Percentiles rank a stretch among this genome's conserved stretches.
These are phyloP conservation scores for Balansia obtecta DNA, from an alignment of 2,329 filamentous ascomycete genomes.

Conservation along the genomic window DNA sequence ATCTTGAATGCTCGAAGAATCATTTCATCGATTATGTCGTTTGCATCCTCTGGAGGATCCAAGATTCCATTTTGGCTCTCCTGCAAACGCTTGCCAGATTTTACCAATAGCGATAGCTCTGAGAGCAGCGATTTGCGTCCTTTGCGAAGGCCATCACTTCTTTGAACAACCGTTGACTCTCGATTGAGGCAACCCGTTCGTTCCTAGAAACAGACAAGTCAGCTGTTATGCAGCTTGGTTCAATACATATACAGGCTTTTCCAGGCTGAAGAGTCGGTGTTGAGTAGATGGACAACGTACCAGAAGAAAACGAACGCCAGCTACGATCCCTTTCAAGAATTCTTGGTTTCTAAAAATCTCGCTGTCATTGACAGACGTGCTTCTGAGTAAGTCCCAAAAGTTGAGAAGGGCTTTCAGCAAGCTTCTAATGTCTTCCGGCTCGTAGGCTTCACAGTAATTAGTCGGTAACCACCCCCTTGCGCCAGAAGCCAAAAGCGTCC, in stretches of 20 bases:
- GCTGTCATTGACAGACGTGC: constrained; percentile 61
- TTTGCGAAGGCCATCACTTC: constrained; percentile 62
- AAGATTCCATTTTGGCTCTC: constrained; percentile 47
- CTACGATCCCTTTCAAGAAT: constrained; percentile 87
- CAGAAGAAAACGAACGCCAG: constrained; percentile 79
- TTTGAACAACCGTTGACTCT: constrained; percentile 63
- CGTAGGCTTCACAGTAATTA: constrained; percentile 94
- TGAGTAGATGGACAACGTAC: constrained; percentile 40
- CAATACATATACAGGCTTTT: neutral
- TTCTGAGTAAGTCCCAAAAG: constrained; percentile 83
- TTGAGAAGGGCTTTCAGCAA: constrained; percentile 77
- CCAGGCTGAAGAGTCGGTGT: neutral
- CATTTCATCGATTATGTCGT: constrained; percentile 80
- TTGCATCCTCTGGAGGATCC: constrained; percentile 43
- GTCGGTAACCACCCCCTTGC: constrained; percentile 92
- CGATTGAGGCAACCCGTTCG: constrained; percentile 76
- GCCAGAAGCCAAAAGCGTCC: constrained; percentile 75
- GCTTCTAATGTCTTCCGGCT: constrained; percentile 74
- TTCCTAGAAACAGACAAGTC: constrained; percentile 45
- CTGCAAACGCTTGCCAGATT: constrained; percentile 75
- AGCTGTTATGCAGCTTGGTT: neutral
- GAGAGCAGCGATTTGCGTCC: constrained; percentile 80
- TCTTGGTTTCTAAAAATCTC: constrained; percentile 82
- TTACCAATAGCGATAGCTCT: constrained; percentile 80
- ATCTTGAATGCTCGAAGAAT: constrained; percentile 89